Conservation (phyloP, 306 rosid species). For the Adenanthera pavonina region DNA sequence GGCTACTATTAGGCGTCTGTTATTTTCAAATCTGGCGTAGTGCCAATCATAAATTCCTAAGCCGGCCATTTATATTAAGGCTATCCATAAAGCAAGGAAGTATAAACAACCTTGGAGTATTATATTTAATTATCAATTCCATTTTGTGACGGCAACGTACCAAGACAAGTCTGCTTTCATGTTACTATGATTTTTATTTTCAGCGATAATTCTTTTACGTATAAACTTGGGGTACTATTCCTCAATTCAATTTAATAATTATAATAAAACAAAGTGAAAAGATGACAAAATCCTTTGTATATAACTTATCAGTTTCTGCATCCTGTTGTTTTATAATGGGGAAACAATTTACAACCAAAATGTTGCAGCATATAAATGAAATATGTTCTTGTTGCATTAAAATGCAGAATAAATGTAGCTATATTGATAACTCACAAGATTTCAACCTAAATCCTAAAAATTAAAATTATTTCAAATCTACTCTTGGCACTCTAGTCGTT, state of each 20-base stretch:
- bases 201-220: neutral
- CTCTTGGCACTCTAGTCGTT: no score
- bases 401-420: neutral
- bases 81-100: neutral
- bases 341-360: neutral
- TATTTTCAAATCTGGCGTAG: no score
- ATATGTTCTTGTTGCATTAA: neutral
- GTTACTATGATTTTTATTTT: neutral
- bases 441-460: neutral
- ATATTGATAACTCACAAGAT: neutral
- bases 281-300: neutral
- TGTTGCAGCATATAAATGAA: neutral
- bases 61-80: neutral
- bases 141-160: neutral
- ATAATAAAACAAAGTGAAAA: neutral
- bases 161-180: neutral
- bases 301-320: neutral
- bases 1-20: no score
- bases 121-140: no score
- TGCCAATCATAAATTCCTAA: no score
- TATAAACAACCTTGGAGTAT: no score
- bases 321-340: neutral
- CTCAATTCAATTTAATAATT: neutral
- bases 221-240: neutral
- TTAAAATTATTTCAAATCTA: neutral